Conservation (phyloP, 2,329 filamentous ascomycete species). For the Teratosphaeria destructans region DNA sequence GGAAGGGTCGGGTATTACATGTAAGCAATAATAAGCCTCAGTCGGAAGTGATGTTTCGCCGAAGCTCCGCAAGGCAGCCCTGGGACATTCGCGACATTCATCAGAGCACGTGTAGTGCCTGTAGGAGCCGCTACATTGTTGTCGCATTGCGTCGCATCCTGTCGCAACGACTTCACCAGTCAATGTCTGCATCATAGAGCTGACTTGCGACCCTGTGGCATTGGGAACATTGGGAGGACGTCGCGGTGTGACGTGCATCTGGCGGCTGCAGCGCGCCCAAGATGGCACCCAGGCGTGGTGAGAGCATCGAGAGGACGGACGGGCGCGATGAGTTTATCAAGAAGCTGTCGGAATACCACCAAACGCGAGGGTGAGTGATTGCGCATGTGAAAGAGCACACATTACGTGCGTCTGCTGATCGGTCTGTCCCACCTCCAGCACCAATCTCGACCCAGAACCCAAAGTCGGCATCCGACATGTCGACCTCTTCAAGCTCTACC, state of each 20-base stretch:
- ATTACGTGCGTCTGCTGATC: conserved; percentile 10
- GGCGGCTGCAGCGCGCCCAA: conserved; percentile 3
- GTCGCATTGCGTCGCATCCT: neutral
- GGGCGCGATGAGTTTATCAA: conserved; percentile 74
- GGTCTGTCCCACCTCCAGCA: conserved; percentile 33
- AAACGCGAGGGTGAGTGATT: conserved; percentile 55
- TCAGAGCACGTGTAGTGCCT: neutral
- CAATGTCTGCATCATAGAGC: neutral
- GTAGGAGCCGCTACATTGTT: neutral
- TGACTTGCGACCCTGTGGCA: neutral
- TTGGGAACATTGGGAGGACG: neutral
- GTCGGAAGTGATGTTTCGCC: neutral
- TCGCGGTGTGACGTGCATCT: neutral
- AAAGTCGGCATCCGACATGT: conserved; percentile 68
- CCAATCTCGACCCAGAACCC: conserved; percentile 66
- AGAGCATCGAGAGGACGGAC: conserved; percentile 38
- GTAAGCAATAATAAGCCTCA: neutral
- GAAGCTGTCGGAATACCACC: conserved; percentile 62
- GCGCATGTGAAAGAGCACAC: neutral
- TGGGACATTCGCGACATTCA: neutral
- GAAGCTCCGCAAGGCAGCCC: neutral
- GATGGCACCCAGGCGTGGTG: conserved; percentile 38
- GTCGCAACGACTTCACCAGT: neutral
- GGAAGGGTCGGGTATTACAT: neutral
- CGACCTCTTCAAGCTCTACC: conserved; percentile 69